Base-by-base conservation (phyloP, 1,284 basidiomycete species). In the Pseudozyma hubeiensis region DNA sequence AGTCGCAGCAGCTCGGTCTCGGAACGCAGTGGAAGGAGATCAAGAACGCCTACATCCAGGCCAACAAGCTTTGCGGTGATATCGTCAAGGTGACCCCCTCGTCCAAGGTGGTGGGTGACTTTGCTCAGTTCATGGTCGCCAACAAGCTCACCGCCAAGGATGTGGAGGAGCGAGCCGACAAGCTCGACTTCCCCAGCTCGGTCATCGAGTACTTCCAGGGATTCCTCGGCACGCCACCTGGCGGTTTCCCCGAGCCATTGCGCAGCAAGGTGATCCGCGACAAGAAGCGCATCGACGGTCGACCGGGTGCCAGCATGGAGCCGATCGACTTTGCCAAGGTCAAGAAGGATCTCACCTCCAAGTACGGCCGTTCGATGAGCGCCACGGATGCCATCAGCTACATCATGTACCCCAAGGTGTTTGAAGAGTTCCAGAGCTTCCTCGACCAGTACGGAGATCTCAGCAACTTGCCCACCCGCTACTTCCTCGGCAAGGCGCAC, bases 11-110 rank as follows among this genome's bases (percentile, higher is more conserved):
- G 86, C 90, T 99, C 55, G 97, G 97, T 74, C 90, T 99, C 41
- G 95, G 97, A 70, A 93, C 93, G 19, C 95, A 98, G 85, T 99
- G 97, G 97, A 90, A 80, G 91, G 95, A 94, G 84, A 94, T 99
- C 88, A 99, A 99, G 88, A 91, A 91, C 88, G 97, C 97, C 86
- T 99, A 99, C 86, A 94, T 97, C 79, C 73, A 82, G 70, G 84
- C 84, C 59, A 84, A 84, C 75, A 80, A 82, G 78, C 83, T 94
- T 89, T 98, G 97, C 85, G 97, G 97, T 53, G 95, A 98, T 84
- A 92, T 99, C 84, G 92, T 99, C 88, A 99, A 99, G 89, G 96
- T 99, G 79, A 99, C 97, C 29, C 97, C 97, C 40, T 97, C 97
- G 19, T 99, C 97, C 64, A 98, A 99, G 88, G 94, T 97, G 53